Percentiles rank a stretch among this genome's conserved stretches.
Conservation (phyloP, 352 stramenopile species). For the Blastocystis sp. region DNA sequence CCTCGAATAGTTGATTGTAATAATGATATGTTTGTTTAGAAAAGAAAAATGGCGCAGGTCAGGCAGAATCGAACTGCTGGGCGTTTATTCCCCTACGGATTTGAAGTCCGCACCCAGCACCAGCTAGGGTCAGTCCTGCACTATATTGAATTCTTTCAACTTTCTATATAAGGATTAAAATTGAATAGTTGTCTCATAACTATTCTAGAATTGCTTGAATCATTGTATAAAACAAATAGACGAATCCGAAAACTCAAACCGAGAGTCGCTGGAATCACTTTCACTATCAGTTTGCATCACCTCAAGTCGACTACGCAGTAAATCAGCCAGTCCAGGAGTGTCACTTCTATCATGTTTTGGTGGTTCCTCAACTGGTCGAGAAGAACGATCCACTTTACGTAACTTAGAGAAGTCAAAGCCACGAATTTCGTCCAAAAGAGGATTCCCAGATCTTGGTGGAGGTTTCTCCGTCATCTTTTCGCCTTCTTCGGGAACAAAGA, state of each 20-base stretch:
- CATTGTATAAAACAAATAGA: background rate
- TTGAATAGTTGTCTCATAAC: no score
- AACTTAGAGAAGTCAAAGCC: constrained; percentile 37
- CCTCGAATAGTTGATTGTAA: background rate
- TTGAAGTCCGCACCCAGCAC: constrained; percentile 62
- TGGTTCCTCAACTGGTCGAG: background rate
- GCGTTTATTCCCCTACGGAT: constrained; percentile 58
- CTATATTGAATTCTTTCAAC: background rate
- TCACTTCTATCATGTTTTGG: background rate
- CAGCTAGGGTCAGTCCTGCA: constrained; percentile 61
- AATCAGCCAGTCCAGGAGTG: background rate
- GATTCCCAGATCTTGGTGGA: background rate
- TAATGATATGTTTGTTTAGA: constrained; percentile 11
- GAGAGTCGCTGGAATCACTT: constrained; percentile 31
- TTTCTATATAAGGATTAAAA: background rate
- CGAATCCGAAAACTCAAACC: constrained; percentile 56
- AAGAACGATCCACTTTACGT: background rate
- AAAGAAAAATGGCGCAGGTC: constrained; percentile 57
- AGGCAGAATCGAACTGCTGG: constrained; percentile 62
- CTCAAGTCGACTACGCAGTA: constrained; percentile 37
- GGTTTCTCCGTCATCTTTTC: background rate
- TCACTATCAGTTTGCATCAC: constrained; percentile 28
- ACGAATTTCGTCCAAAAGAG: constrained; percentile 43
- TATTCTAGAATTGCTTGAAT: no score
- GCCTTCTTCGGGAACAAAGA: background rate